A percentile compares a stretch with the other conserved stretches of the same genome.
Conservation (phyloP, 2,329 filamentous ascomycete species). For the Cytospora leucostoma region DNA sequence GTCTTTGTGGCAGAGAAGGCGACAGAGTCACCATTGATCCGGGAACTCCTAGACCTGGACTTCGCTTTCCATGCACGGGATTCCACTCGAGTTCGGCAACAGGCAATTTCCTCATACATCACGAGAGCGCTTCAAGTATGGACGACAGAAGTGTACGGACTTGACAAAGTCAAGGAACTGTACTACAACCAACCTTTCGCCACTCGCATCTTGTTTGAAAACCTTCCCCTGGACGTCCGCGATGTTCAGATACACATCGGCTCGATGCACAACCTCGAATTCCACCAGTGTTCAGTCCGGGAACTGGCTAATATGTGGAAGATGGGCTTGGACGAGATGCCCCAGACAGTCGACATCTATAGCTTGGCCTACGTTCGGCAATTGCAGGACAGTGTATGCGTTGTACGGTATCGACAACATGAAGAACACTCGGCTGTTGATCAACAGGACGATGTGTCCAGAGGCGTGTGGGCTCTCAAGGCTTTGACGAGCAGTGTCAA, state of each 20-base stretch:
- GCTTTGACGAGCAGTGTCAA: slow-evolving; percentile 58
- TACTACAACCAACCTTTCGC: slow-evolving; percentile 58
- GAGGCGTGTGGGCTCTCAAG: slow-evolving; percentile 56
- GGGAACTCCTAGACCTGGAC: slow-evolving; percentile 51
- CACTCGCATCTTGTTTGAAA: slow-evolving; percentile 56
- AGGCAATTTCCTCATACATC: slow-evolving; percentile 57
- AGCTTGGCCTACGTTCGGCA: slow-evolving; percentile 54
- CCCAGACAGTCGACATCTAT: slow-evolving; percentile 50
- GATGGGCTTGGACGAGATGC: slow-evolving; percentile 41
- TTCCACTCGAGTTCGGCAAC: slow-evolving; percentile 45
- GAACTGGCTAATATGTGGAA: slow-evolving; percentile 49
- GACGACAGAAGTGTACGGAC: slow-evolving; percentile 42
- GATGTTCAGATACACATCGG: slow-evolving; percentile 50
- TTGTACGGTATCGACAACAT: slow-evolving; percentile 45
- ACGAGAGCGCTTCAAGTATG: slow-evolving; percentile 56
- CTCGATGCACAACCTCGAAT: slow-evolving; percentile 55
- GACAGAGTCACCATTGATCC: slow-evolving; percentile 43
- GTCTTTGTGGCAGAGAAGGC: slow-evolving; percentile 57
- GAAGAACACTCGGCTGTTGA: not conserved
- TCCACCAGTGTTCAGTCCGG: slow-evolving; percentile 49
- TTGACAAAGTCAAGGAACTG: slow-evolving; percentile 35
- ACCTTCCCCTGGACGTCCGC: slow-evolving; percentile 49
- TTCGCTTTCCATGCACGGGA: slow-evolving; percentile 59
- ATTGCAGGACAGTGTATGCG: slow-evolving; percentile 60
- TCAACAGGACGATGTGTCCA: slow-evolving; percentile 12